These are phyloP conservation scores for Kalmanozyma brasiliensis DNA, from an alignment of 1,284 basidiomycete species.

Conservation along the genomic window DNA sequence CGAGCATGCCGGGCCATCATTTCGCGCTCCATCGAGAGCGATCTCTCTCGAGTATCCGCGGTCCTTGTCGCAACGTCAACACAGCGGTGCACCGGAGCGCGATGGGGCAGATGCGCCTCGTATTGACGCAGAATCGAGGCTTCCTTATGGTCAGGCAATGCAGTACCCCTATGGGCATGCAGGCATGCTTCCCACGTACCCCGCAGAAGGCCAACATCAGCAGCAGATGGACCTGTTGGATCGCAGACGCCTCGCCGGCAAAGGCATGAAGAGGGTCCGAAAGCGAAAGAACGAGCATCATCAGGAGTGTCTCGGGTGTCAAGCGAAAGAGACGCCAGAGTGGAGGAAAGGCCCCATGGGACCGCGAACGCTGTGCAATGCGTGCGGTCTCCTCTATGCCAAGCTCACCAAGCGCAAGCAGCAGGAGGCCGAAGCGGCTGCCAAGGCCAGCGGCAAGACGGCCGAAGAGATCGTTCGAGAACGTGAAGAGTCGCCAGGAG, in stretches of 20 bases:
- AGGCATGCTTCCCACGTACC: constrained; percentile 7
- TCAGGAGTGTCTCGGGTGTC: constrained; percentile 50
- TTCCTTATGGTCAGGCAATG: constrained; percentile 2
- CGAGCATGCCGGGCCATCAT: constrained; percentile 1
- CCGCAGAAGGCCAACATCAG: constrained; percentile 22
- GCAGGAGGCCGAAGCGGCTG: constrained; percentile 43
- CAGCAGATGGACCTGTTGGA: constrained; percentile 40
- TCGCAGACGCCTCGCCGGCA: constrained; percentile 38
- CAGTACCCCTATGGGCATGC: constrained; percentile 1
- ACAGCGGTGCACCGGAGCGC: neutral
- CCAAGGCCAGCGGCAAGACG: constrained; percentile 36
- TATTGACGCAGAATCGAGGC: constrained; percentile 1
- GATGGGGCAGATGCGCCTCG: constrained; percentile 1
- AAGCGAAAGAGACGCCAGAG: constrained; percentile 61
- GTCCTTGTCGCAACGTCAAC: neutral
- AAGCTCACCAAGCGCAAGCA: constrained; percentile 54
- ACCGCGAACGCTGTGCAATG: constrained; percentile 62
- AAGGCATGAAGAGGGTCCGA: constrained; percentile 46
- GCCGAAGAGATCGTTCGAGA: constrained; percentile 36
- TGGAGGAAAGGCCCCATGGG: constrained; percentile 66
- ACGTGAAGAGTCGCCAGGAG: constrained; percentile 44
- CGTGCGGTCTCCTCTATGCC: constrained; percentile 64
- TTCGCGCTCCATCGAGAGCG: constrained; percentile 20
- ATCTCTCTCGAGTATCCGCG: constrained; percentile 31
- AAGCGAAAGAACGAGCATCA: constrained; percentile 53